Percentiles rank a stretch among this genome's conserved stretches.
Conservation (phyloP, 176 grass and related monocot genomes). For the Melocanna baccifera region DNA sequence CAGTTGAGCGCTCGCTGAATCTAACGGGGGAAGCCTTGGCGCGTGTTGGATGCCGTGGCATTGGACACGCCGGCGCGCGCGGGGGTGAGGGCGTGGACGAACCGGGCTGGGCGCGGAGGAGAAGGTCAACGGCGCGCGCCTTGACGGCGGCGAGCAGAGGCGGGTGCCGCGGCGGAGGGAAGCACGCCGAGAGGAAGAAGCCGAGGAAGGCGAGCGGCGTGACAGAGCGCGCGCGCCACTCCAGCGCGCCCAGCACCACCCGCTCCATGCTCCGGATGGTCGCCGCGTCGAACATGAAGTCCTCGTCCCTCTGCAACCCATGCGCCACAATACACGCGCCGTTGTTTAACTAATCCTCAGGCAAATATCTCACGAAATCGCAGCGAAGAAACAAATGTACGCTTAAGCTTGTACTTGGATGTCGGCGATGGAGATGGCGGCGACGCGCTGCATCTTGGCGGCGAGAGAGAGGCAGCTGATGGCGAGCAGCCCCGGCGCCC, state of each 20-base stretch:
- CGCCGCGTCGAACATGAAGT: constrained; percentile 67
- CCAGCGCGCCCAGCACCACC: constrained; percentile 58
- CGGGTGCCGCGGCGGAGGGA: constrained; percentile 47
- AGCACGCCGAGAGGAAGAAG: constrained; percentile 67
- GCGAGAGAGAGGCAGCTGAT: constrained; percentile 89
- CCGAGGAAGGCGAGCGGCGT: constrained; percentile 90
- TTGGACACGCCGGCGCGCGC: constrained; percentile 20
- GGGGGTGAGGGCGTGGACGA: constrained; percentile 21
- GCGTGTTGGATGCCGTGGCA: background rate
- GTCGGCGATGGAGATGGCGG: constrained; percentile 40
- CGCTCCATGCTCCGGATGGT: constrained; percentile 81
- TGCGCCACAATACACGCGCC: background rate
- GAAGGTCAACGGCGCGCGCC: constrained; percentile 59
- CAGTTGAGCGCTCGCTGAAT: background rate
- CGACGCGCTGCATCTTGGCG: constrained; percentile 87
- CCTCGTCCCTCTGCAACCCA: constrained; percentile 54
- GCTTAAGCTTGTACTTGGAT: constrained; percentile 51
- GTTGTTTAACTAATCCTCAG: background rate
- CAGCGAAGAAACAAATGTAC: background rate
- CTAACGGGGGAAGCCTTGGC: background rate
- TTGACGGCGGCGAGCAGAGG: constrained; percentile 58
- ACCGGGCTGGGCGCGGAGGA: constrained; percentile 65
- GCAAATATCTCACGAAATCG: background rate
- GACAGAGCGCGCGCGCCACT: constrained; percentile 86
- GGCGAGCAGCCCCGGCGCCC: constrained; percentile 76